Percentiles rank a stretch among this genome's conserved stretches.
These are phyloP conservation scores for Polychaeton citri DNA, from an alignment of 2,329 filamentous ascomycete species.

Conservation along the genomic window DNA sequence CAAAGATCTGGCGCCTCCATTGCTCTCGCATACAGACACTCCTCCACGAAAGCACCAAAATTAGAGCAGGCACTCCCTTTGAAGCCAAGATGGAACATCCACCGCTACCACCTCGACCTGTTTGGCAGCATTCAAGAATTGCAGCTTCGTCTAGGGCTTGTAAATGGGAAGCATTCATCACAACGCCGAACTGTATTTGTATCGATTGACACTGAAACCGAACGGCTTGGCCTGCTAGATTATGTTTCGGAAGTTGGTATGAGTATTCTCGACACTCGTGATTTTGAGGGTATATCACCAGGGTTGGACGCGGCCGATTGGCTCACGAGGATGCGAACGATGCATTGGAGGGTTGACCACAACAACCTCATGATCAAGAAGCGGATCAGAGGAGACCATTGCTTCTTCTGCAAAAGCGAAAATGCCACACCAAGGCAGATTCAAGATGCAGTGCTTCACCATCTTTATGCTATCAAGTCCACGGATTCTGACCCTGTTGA, in stretches of 20 bases:
- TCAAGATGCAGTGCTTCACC: neutral
- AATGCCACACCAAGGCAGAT: constrained; percentile 26
- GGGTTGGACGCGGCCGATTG: constrained; percentile 50
- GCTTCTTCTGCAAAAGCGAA: constrained; percentile 54
- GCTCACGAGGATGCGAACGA: constrained; percentile 48
- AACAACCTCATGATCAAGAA: neutral
- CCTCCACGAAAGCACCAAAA: no score
- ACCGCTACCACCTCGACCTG: no score
- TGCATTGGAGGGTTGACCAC: constrained; percentile 43
- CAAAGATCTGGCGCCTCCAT: no score
- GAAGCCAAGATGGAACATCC: no score
- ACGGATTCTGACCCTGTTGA: neutral
- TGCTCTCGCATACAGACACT: no score
- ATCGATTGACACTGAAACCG: constrained; percentile 67
- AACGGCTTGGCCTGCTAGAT: constrained; percentile 46
- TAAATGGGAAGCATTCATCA: neutral
- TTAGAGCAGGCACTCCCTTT: no score
- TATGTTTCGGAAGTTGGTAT: constrained; percentile 72
- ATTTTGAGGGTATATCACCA: constrained; percentile 41
- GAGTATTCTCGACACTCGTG: constrained; percentile 56
- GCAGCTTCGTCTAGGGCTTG: neutral
- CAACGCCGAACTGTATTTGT: constrained; percentile 41
- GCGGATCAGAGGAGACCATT: constrained; percentile 55
- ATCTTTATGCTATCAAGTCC: neutral
- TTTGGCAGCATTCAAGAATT: neutral